Conservation (phyloP, 306 rosid species). For the Potentilla sterilis region DNA sequence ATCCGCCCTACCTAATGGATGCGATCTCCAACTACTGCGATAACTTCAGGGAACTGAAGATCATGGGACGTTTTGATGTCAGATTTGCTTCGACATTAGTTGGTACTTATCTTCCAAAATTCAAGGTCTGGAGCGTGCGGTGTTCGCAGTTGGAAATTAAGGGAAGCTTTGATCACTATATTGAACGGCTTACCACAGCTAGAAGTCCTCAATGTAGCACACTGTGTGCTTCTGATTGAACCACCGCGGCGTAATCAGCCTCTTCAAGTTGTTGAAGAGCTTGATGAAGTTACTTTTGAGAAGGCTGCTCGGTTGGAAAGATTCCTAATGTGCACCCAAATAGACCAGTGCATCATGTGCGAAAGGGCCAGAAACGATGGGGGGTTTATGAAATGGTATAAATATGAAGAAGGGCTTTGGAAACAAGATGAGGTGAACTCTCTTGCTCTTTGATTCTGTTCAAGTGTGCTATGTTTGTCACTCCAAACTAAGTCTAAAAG, state of each 20-base stretch:
- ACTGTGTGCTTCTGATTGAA: constrained; percentile 43
- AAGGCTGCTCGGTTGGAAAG: constrained; percentile 56
- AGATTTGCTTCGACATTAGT: constrained; percentile 46
- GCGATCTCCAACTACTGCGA: constrained; percentile 54
- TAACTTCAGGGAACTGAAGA: constrained; percentile 62
- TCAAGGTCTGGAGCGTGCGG: constrained; percentile 68
- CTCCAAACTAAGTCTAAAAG: background rate
- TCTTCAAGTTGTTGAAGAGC: constrained; percentile 26
- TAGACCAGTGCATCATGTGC: constrained; percentile 57
- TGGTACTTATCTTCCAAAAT: constrained; percentile 41
- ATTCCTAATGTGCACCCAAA: constrained; percentile 54
- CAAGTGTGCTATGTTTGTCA: background rate
- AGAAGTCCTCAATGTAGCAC: constrained; percentile 70
- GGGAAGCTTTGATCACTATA: constrained; percentile 48
- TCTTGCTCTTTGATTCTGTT: constrained; percentile 44
- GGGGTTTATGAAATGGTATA: constrained; percentile 75
- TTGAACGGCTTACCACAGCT: constrained; percentile 43
- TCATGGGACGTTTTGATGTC: constrained; percentile 56
- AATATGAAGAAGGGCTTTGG: constrained; percentile 67
- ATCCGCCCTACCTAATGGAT: constrained; percentile 40
- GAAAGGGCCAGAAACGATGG: constrained; percentile 57
- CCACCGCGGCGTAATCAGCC: background rate
- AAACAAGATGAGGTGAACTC: constrained; percentile 60
- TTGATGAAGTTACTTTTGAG: constrained; percentile 39
- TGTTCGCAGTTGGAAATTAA: constrained; percentile 47